phyloP scores from a whole-genome alignment of 306 rosid species.

The Gleditsia sinensis region DNA sequence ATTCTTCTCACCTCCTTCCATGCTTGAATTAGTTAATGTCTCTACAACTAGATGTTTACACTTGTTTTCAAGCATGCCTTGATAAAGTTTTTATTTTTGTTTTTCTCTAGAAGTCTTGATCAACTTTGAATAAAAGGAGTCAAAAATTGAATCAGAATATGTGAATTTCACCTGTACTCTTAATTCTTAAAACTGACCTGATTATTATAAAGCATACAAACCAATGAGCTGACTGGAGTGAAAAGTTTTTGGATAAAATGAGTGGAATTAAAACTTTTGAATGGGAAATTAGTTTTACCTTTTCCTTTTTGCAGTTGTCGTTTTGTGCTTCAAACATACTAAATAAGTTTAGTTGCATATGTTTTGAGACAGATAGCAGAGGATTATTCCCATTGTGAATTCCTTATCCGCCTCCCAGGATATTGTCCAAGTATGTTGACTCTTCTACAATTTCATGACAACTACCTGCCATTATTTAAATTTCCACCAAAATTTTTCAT shows the following conservation, averaged over 20 bases:
- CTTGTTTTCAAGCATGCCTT: background rate
- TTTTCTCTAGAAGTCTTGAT: no score
- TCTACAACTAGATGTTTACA: constrained; percentile 6
- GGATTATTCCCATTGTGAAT: constrained; percentile 96
- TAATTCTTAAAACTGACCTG: constrained; percentile 4
- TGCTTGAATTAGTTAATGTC: constrained; percentile 7
- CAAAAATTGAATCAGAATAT: no score
- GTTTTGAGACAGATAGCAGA: constrained; percentile 73
- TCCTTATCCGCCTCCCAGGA: constrained; percentile 96
- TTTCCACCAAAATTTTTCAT: background rate
- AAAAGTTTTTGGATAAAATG: background rate
- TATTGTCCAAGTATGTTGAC: constrained; percentile 84
- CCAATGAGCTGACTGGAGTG: background rate
- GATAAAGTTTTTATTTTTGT: no score
- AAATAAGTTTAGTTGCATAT: constrained; percentile 26
- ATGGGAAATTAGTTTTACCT: constrained; percentile 6
- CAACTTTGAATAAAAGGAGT: no score
- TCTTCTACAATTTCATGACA: constrained; percentile 3
- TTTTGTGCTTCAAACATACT: constrained; percentile 31
- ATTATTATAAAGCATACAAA: constrained; percentile 22
- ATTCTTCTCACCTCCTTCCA: constrained; percentile 3
- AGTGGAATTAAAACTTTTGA: constrained; percentile 3
- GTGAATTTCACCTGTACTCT: no score
- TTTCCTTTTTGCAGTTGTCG: background rate
- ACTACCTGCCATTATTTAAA: constrained; percentile 22